Percentiles rank a stretch among this genome's conserved stretches.
Conservation (phyloP, 129 eudicot genomes). For the Oenanthe sinensis region DNA sequence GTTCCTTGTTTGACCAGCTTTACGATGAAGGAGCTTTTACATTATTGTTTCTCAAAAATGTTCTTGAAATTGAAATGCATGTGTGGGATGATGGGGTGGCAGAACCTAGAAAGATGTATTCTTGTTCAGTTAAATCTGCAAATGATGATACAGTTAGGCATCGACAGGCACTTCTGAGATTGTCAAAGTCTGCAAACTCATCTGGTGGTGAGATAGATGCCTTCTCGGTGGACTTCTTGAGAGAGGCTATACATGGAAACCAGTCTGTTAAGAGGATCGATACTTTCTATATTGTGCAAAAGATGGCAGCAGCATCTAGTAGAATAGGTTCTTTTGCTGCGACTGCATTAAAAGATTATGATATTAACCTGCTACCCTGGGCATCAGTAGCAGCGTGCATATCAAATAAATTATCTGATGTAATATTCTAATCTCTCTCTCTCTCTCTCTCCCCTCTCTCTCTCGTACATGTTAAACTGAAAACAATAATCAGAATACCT, state of each 20-base stretch:
- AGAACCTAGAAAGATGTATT: constrained; percentile 66
- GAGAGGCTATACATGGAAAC: constrained; percentile 55
- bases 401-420: constrained; percentile 54
- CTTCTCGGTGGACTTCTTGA: constrained; percentile 67
- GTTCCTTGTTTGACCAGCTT: constrained; percentile 63
- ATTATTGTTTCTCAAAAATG: constrained; percentile 72
- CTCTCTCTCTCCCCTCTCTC: too few species aligned
- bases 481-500: background rate
- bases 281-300: constrained; percentile 75
- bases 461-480: background rate
- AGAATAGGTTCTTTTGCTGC: constrained; percentile 86
- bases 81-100: constrained; percentile 73
- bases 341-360: constrained; percentile 75
- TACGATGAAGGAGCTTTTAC: constrained; percentile 79
- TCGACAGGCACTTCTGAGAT: constrained; percentile 78
- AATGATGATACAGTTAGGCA: constrained; percentile 57
- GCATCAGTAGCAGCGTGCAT: constrained; percentile 96
- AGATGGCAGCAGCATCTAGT: constrained; percentile 86
- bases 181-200: constrained; percentile 41
- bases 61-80: constrained; percentile 72
- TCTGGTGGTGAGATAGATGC: constrained; percentile 49
- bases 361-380: constrained; percentile 93
- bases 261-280: constrained; percentile 46
- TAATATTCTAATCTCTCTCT: constrained; percentile 32
- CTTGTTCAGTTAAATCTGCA: constrained; percentile 54